These are phyloP conservation scores for Xylaria venustula DNA, from an alignment of 495 filamentous ascomycete genomes.

Conservation along the genomic window DNA sequence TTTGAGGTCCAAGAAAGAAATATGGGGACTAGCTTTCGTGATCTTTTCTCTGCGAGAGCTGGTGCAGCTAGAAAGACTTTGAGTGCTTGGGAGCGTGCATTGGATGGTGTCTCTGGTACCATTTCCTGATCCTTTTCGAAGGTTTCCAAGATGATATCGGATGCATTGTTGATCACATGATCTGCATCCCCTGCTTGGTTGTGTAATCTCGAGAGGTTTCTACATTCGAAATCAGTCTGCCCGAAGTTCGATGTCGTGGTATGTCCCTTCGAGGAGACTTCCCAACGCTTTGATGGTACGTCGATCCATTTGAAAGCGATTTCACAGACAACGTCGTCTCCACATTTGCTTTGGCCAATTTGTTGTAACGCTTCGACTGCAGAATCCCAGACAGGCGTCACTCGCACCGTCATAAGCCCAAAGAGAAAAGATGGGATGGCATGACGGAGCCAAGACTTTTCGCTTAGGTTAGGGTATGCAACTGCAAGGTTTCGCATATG, in stretches of 20 bases:
- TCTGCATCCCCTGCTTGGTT: constrained; percentile 39
- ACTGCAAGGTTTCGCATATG: constrained; percentile 74
- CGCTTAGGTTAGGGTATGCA: constrained; percentile 55
- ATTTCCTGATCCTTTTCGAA: constrained; percentile 52
- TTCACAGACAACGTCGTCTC: constrained; percentile 70
- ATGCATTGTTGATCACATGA: constrained; percentile 37
- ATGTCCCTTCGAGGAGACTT: constrained; percentile 28
- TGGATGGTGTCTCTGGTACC: constrained; percentile 34
- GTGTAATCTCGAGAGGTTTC: constrained; percentile 63
- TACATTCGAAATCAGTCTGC: constrained; percentile 75
- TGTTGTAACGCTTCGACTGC: constrained; percentile 69
- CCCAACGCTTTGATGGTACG: constrained; percentile 49
- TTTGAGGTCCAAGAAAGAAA: constrained; percentile 73
- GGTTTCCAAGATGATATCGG: constrained; percentile 45
- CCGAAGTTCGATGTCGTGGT: constrained; percentile 16
- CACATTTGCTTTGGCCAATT: constrained; percentile 65
- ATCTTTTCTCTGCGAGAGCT: constrained; percentile 76
- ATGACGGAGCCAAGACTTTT: constrained; percentile 62
- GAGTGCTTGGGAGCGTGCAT: constrained; percentile 72
- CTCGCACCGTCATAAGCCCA: constrained; percentile 79
- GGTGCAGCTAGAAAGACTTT: constrained; percentile 74
- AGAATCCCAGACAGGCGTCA: constrained; percentile 84
- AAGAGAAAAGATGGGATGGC: constrained; percentile 83
- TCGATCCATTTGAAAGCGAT: constrained; percentile 81
- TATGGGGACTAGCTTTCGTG: constrained; percentile 78